Evolutionary conservation across 306 rosid genomes (phyloP), one percentile per base, ranked within the genome.

Genomic region (Calophaca sinica): DNA sequence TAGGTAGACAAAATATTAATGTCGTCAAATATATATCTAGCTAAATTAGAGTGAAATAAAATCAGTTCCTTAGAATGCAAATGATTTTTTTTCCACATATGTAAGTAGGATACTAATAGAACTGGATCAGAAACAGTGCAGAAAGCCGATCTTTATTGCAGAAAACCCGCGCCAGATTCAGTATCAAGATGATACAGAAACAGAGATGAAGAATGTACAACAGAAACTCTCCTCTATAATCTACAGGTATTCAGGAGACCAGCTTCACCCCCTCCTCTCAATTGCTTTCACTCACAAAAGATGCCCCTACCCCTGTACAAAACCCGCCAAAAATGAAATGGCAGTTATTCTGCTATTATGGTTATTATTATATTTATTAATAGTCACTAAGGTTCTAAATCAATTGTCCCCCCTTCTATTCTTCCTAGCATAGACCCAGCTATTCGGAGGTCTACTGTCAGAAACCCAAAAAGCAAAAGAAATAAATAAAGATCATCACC

Each of bases 21-120:
- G 15, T 26, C 12, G 77, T 62, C 36, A 60, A 41, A 38, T 36
- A 54, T 57, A 75, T 55, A 72, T 26, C 31, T n/a, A 73, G 61
- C 14, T 8, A 60, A 79, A 66, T 50, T 57, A 15, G 58, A 69
- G 63, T 52, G 13, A 32, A 52, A 6, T 12, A 41, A 36, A 15
- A 48, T 62, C 70, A 62, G 36, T 54, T 73, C 60, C 53, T 29
- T 26, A 11, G 6, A n/a, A 74, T 45, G 35, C 14, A 69, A 20
- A 45, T 33, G 33, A 29, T 20, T 10, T 41, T 32, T 41, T 50
- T 41, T 67, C 6, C 7, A 49, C 8, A 38, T 11, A 59, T 41
- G 29, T 52, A 28, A 14, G 20, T 3, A 62, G 54, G 55, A 75
- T 68, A 29, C 65, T 33, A 33, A 33, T 8, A 33, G 46, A 68